Base-by-base conservation (phyloP, 805 yeast genomes). In the Hemisphaericaspora nanyangensis region DNA sequence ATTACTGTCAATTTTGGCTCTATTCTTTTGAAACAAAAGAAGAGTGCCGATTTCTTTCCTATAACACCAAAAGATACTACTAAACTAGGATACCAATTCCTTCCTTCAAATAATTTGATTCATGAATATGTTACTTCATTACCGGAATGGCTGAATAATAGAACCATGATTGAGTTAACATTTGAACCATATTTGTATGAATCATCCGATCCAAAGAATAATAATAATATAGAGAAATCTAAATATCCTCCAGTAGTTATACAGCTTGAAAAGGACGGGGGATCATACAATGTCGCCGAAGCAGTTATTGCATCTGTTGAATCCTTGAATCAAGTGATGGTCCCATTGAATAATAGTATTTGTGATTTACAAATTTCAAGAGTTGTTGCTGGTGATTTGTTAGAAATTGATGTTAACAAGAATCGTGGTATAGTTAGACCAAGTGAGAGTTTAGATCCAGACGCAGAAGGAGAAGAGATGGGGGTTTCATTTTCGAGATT, bases 181-280 rank as follows among this genome's bases (percentile, higher is more conserved):
- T 37, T 46, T 60, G 71, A 5, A 69, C 78, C 28, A 58, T 61
- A 49, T 43, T 50, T 43, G 40, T 51, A 27, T 45, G 45, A 16
- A 15, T 16, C 28, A n/a, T 37, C 42, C 11, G 31, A 35, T 12
- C 41, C 34, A 6, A n/a, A 15, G 12, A 16, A n/a, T 3, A 29
- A 15, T 15, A 11, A 11, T 10, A 3, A 29, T 29, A 13, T 8
- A 15, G 32, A 37, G 12, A 36, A 58, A 38, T 50, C 58, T 35
- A 50, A 60, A 29, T 65, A 63, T 33, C 82, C 84, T 3, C 79
- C 82, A 1, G 55, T 79, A 6, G 84, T 79, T 48, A 59, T 79
- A 33, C 77, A 82, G 80, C 57, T 72, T 26, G 74, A 68, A 34
- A 62, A 55, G 39, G 61, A 62, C 12, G 39, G 43, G n/a, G 60